These are phyloP conservation scores for Ophiorrhiza pumila DNA, from an alignment of 257 asterid genomes.

Conservation along the genomic window DNA sequence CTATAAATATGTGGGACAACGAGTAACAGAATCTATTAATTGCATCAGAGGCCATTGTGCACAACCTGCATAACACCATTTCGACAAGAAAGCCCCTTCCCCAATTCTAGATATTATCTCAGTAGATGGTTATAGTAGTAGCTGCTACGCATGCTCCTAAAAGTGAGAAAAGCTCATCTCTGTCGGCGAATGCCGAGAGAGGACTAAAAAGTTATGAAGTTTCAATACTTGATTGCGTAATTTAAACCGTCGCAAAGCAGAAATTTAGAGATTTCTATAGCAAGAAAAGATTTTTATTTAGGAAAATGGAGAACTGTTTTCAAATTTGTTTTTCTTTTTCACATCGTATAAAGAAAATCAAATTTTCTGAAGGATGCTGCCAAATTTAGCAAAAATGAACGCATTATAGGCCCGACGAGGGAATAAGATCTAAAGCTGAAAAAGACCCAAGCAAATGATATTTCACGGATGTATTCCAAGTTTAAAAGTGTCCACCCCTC, in stretches of 20 bases:
- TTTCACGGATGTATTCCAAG: neutral
- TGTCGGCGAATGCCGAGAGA: neutral
- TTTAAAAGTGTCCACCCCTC: no score
- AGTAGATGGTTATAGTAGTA: no score
- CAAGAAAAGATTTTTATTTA: neutral
- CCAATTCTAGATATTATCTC: no score
- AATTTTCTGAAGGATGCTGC: neutral
- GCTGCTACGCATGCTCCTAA: neutral
- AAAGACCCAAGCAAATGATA: neutral
- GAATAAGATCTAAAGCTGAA: no score
- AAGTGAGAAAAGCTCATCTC: neutral
- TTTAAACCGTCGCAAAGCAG: neutral
- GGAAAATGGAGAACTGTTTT: neutral
- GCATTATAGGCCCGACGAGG: neutral
- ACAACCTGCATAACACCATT: neutral
- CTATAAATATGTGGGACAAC: conserved; percentile 4
- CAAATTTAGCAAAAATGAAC: neutral
- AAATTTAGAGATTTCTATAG: neutral
- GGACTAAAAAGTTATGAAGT: neutral
- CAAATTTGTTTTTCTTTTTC: neutral
- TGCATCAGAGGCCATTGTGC: neutral
- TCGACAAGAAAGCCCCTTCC: no score
- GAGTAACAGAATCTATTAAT: neutral
- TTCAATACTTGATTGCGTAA: neutral
- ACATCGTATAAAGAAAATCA: neutral